Evolutionary conservation across 2,329 filamentous ascomycete species (phyloP), one percentile per base, ranked within the genome.

Genomic region (Colletotrichum chlorophyti): DNA sequence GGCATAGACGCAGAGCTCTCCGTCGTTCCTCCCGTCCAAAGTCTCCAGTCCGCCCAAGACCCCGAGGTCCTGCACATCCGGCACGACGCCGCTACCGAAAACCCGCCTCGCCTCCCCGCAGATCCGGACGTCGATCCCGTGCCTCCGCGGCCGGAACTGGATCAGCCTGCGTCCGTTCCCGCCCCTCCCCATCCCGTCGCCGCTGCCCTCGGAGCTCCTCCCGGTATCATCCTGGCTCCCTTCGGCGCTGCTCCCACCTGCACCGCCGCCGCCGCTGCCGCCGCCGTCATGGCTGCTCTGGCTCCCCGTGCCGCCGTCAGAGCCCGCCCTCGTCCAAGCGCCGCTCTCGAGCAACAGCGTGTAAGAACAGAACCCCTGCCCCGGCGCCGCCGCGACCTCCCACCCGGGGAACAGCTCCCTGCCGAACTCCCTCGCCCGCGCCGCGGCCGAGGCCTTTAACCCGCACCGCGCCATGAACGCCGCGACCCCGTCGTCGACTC

Each of bases 281-380:
- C 8, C 5, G 29, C 29, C n/a, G n/a, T n/a, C n/a, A n/a, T n/a
- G n/a, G n/a, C n/a, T n/a, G n/a, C n/a, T n/a, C n/a, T n/a, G n/a
- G n/a, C n/a, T n/a, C n/a, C n/a, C n/a, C n/a, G n/a, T 14, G 17
- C 17, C 9, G 6, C 35, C 48, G 7, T 31, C 31, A 1, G n/a
- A n/a, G n/a, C n/a, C 35, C 24, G 14, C 38, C 43, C 10, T 45
- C 55, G 2, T 27, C 24, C 7, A 50, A 42, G 17, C 43, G n/a
- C n/a, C n/a, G n/a, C n/a, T n/a, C n/a, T n/a, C n/a, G n/a, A 79
- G 68, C 21, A 71, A 67, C 6, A 83, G 60, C 0, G 81, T 83
- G 63, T 82, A 77, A 2, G 81, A 83, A 62, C 81, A 84, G 60
- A 79, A 82, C 15, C 81, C 81, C 62, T 83, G 81, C 5, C 70